A percentile compares a stretch with the other conserved stretches of the same genome.
Conservation (phyloP, 2,329 filamentous ascomycete species). For the Curvularia spicifera region DNA sequence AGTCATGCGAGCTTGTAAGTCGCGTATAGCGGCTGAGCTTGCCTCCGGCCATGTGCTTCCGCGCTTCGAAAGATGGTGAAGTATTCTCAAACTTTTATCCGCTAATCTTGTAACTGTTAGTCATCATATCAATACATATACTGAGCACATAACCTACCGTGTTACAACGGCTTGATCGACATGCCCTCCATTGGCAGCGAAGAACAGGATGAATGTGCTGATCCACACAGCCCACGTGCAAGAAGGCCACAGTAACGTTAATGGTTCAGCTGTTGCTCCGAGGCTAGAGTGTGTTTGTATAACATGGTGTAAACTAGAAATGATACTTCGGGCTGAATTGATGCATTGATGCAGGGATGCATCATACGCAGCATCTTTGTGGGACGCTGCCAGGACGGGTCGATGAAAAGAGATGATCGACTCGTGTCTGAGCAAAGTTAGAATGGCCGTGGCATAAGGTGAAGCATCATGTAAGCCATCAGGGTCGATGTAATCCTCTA, state of each 20-base stretch:
- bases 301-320: slow-evolving; percentile 50
- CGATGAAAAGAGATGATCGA: slow-evolving; percentile 60
- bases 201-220: slow-evolving; percentile 59
- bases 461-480: slow-evolving; percentile 31
- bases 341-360: slow-evolving; percentile 61
- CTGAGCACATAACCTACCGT: slow-evolving; percentile 42
- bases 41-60: slow-evolving; percentile 41
- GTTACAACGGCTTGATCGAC: slow-evolving; percentile 49
- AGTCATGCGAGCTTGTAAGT: slow-evolving; percentile 29
- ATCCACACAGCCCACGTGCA: slow-evolving; percentile 63
- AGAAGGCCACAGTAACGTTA: slow-evolving; percentile 57
- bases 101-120: slow-evolving; percentile 25
- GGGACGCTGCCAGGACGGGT: slow-evolving; percentile 57
- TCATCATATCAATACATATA: slow-evolving; percentile 5
- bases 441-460: slow-evolving; percentile 51
- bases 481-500: slow-evolving; percentile 57
- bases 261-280: neutral
- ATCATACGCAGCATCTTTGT: slow-evolving; percentile 54
- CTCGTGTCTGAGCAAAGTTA: slow-evolving; percentile 58
- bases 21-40: slow-evolving; percentile 38
- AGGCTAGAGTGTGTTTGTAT: slow-evolving; percentile 4
- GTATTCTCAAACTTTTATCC: slow-evolving; percentile 32
- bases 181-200: slow-evolving; percentile 57
- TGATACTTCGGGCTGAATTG: slow-evolving; percentile 57
- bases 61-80: slow-evolving; percentile 36